phyloP scores from a whole-genome alignment of 2,329 filamentous ascomycete genomes.

The Alternaria infectoria region DNA sequence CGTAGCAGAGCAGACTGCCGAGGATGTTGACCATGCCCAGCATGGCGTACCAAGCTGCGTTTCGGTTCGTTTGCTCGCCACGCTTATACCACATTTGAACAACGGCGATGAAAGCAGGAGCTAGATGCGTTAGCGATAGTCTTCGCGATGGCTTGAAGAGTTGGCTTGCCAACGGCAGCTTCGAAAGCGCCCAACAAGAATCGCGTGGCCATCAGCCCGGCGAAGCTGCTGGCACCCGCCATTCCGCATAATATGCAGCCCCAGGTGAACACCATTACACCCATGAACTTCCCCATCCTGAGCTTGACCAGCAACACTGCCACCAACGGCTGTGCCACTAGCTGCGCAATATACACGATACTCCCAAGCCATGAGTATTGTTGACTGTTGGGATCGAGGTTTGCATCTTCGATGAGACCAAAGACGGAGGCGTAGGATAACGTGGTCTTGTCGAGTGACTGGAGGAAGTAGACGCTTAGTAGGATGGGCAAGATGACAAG shows the following conservation, averaged over 20 bases:
- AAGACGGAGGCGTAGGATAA: constrained; percentile 68
- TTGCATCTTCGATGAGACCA: constrained; percentile 64
- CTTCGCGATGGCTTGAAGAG: neutral
- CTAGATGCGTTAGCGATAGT: constrained; percentile 14
- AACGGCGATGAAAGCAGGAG: constrained; percentile 37
- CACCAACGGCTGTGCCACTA: constrained; percentile 60
- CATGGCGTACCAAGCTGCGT: constrained; percentile 67
- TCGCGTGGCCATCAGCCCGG: constrained; percentile 65
- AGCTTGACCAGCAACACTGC: constrained; percentile 65
- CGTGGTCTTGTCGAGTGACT: constrained; percentile 68
- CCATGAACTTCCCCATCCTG: constrained; percentile 66
- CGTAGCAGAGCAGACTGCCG: constrained; percentile 64
- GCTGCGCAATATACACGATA: constrained; percentile 62
- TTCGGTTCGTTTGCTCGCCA: constrained; percentile 64
- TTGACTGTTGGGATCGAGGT: constrained; percentile 58
- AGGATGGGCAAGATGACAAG: constrained; percentile 61
- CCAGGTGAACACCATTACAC: constrained; percentile 59
- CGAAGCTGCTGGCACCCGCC: constrained; percentile 66
- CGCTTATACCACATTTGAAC: constrained; percentile 65
- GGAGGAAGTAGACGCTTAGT: constrained; percentile 67
- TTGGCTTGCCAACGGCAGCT: constrained; percentile 55
- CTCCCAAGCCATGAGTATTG: constrained; percentile 61
- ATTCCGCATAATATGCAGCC: constrained; percentile 66
- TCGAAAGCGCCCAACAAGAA: constrained; percentile 74
- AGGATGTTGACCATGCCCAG: constrained; percentile 64